Evolutionary conservation across 2,329 filamentous ascomycete genomes (phyloP).

Genomic region (Xylaria sp.): DNA sequence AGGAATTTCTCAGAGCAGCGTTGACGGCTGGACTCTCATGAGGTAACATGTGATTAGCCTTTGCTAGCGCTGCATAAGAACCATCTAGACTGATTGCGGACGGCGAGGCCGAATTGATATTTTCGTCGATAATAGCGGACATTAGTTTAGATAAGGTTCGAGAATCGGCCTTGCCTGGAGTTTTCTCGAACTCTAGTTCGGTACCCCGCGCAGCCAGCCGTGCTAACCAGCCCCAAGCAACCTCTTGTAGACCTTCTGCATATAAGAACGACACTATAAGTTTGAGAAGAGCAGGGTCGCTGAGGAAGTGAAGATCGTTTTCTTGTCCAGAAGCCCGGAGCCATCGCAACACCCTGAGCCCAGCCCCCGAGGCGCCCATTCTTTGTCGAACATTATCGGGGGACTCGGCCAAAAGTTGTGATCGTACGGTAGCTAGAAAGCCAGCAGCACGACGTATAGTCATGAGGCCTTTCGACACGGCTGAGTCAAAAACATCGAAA

Average conservation of each 20-base stretch:
- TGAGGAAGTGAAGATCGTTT: conserved; percentile 59
- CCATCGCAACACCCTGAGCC: conserved; percentile 64
- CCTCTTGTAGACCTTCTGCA: conserved; percentile 62
- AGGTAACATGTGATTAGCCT: conserved; percentile 58
- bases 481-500: conserved; percentile 67
- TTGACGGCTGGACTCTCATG: conserved; percentile 51
- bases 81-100: conserved; percentile 58
- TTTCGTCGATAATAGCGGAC: conserved; percentile 52
- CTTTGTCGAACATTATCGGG: conserved; percentile 49
- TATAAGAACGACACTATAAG: conserved; percentile 62
- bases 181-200: conserved; percentile 41
- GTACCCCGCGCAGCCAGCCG: conserved; percentile 48
- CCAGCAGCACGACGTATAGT: conserved; percentile 64
- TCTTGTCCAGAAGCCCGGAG: conserved; percentile 63
- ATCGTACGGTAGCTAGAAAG: conserved; percentile 62
- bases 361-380: conserved; percentile 58
- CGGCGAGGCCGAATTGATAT: conserved; percentile 44
- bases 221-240: conserved; percentile 65
- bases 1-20: conserved; percentile 55
- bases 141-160: conserved; percentile 57
- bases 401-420: conserved; percentile 54
- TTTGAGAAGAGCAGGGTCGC: conserved; percentile 53
- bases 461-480: conserved; percentile 68
- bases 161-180: conserved; percentile 31
- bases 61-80: conserved; percentile 61